phyloP scores from a whole-genome alignment of 2,329 filamentous ascomycete species.

The Mycogone perniciosa region DNA sequence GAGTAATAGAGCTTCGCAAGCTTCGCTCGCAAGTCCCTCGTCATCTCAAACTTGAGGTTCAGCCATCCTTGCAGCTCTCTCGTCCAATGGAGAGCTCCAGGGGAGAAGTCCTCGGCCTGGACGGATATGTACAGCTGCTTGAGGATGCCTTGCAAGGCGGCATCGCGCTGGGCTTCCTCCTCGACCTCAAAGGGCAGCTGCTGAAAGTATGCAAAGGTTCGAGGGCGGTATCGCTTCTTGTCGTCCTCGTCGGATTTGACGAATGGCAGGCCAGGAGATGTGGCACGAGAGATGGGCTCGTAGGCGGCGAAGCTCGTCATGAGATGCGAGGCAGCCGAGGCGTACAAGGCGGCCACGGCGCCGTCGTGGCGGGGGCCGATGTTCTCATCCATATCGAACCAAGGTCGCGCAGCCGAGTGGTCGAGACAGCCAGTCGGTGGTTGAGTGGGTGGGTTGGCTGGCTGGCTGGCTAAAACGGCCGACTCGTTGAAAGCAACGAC shows the following conservation, averaged over 20 bases:
- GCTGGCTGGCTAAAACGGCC: slow-evolving; percentile 1
- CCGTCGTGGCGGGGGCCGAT: slow-evolving; percentile 28
- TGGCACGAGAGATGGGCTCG: slow-evolving; percentile 76
- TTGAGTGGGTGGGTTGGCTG: background rate
- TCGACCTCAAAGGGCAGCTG: slow-evolving; percentile 88
- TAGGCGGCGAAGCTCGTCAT: slow-evolving; percentile 38
- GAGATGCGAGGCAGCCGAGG: slow-evolving; percentile 27
- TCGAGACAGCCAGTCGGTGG: slow-evolving; percentile 1
- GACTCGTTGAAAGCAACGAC: slow-evolving; percentile 6
- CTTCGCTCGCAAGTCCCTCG: slow-evolving; percentile 72
- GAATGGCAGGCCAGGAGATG: slow-evolving; percentile 67
- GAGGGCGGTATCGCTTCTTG: slow-evolving; percentile 66
- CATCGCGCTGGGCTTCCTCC: slow-evolving; percentile 68
- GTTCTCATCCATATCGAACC: slow-evolving; percentile 32
- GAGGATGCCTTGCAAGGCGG: slow-evolving; percentile 77
- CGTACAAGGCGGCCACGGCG: slow-evolving; percentile 24
- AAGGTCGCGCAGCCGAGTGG: slow-evolving; percentile 4
- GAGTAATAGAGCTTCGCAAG: slow-evolving; percentile 92
- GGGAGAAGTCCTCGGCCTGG: slow-evolving; percentile 86
- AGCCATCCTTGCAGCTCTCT: slow-evolving; percentile 94
- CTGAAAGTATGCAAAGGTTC: slow-evolving; percentile 88
- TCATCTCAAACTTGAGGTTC: slow-evolving; percentile 94
- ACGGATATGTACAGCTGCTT: slow-evolving; percentile 91
- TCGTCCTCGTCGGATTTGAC: slow-evolving; percentile 44
- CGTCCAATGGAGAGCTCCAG: slow-evolving; percentile 94